phyloP scores from a whole-genome alignment of 1,284 basidiomycete genomes.

The Ganoderma multipileum region DNA sequence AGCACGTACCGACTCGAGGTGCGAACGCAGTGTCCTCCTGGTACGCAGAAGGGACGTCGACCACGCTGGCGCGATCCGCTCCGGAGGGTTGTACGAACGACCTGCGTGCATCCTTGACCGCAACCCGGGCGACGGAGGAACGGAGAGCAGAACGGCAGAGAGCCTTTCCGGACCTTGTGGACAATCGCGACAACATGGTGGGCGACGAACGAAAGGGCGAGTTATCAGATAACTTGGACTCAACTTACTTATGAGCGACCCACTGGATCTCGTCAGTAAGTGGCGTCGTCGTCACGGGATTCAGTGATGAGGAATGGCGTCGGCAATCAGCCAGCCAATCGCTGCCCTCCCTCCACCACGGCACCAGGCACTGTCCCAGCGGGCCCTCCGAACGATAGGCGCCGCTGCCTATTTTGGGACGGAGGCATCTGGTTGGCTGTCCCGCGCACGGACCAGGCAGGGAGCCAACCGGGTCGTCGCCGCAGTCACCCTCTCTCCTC shows the following conservation, averaged over 20 bases:
- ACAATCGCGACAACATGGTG: constrained; percentile 63
- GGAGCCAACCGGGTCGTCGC: constrained; percentile 25
- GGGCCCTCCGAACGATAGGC: constrained; percentile 8
- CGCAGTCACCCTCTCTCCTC: constrained; percentile 3
- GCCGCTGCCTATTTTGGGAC: not conserved
- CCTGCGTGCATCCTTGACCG: constrained; percentile 41
- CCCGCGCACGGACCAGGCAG: constrained; percentile 41
- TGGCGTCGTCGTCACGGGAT: constrained; percentile 20
- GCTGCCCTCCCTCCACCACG: constrained; percentile 17
- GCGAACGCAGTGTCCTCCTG: constrained; percentile 74
- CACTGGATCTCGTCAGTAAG: constrained; percentile 11
- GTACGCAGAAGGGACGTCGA: constrained; percentile 78
- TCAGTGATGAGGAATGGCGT: constrained; percentile 8
- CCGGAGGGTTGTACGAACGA: constrained; percentile 78
- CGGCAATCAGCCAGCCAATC: constrained; percentile 18
- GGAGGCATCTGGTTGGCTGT: too few species aligned
- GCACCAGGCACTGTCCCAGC: constrained; percentile 27
- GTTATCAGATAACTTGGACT: constrained; percentile 41
- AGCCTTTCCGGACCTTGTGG: constrained; percentile 52
- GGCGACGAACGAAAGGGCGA: constrained; percentile 31
- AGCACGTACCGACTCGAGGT: constrained; percentile 67
- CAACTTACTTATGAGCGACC: constrained; percentile 1
- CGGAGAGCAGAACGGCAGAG: constrained; percentile 43
- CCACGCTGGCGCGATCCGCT: constrained; percentile 79
- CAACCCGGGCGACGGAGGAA: constrained; percentile 27